A percentile compares a stretch with the other conserved stretches of the same genome.
phyloP scores from a whole-genome alignment of 257 asterid species.

The Plantago ovata region DNA sequence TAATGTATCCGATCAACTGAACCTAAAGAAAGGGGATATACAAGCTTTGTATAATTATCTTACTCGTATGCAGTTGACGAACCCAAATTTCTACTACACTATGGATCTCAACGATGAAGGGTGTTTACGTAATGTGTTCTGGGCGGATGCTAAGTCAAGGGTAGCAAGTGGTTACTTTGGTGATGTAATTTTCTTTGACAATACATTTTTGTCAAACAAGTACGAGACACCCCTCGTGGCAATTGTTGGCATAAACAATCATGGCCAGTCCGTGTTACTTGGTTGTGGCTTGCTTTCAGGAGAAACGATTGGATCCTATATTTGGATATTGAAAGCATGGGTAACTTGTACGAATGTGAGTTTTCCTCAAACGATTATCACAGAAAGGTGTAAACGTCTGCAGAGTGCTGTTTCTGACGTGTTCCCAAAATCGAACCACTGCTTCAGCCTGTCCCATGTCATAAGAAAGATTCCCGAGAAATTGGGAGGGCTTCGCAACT shows the following conservation, averaged over 20 bases:
- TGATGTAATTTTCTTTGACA: conserved; percentile 67
- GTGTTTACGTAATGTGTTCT: conserved; percentile 54
- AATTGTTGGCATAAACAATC: conserved; percentile 76
- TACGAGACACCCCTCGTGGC: conserved; percentile 71
- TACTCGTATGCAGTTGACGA: conserved; percentile 70
- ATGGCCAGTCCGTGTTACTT: conserved; percentile 63
- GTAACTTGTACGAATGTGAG: conserved; percentile 40
- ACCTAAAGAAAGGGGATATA: conserved; percentile 54
- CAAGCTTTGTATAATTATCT: conserved; percentile 65
- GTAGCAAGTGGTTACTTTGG: conserved; percentile 51
- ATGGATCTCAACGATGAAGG: conserved; percentile 64
- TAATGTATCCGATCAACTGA: conserved; percentile 38
- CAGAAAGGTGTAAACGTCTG: conserved; percentile 67
- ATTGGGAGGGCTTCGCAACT: conserved; percentile 66
- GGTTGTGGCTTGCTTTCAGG: conserved; percentile 85
- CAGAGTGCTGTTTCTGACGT: conserved; percentile 54
- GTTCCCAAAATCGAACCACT: conserved; percentile 62
- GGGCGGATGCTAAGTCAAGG: conserved; percentile 71
- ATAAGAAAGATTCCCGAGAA: conserved; percentile 74
- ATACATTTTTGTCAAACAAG: conserved; percentile 57
- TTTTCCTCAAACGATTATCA: conserved; percentile 63
- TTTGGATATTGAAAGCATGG: conserved; percentile 69
- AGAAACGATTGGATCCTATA: conserved; percentile 51
- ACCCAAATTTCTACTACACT: conserved; percentile 56
- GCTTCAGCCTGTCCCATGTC: conserved; percentile 59